Conservation (phyloP, 352 stramenopile species). For the Globisporangium spiculum region DNA sequence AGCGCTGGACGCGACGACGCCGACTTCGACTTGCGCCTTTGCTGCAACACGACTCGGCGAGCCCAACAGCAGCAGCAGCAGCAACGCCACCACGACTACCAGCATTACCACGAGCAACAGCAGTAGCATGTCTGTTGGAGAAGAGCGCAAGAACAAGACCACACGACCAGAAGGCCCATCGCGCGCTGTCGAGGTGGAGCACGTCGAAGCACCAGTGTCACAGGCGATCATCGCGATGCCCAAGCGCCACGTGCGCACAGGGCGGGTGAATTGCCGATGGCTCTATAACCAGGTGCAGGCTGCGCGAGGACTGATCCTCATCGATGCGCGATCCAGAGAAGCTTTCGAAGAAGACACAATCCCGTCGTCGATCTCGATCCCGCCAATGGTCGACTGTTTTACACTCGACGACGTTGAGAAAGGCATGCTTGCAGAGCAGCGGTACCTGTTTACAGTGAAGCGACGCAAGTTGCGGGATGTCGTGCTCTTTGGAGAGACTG, state of each 20-base stretch:
- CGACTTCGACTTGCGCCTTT: neutral
- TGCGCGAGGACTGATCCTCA: slow-evolving; percentile 67
- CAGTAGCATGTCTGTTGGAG: slow-evolving; percentile 35
- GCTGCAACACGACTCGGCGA: neutral
- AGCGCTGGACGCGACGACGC: neutral
- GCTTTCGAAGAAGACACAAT: slow-evolving; percentile 76
- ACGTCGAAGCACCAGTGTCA: neutral
- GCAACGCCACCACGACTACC: slow-evolving; percentile 1
- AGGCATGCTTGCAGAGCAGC: slow-evolving; percentile 59
- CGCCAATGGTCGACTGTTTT: slow-evolving; percentile 39
- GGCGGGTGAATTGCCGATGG: slow-evolving; percentile 76
- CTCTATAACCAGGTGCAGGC: slow-evolving; percentile 85
- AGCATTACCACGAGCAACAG: neutral
- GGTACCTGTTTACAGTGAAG: slow-evolving; percentile 65
- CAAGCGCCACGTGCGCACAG: slow-evolving; percentile 62
- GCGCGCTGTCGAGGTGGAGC: neutral
- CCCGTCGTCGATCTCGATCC: slow-evolving; percentile 70
- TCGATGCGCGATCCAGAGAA: slow-evolving; percentile 54
- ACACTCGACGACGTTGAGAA: slow-evolving; percentile 55
- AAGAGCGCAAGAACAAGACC: slow-evolving; percentile 21
- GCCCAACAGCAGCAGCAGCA: neutral
- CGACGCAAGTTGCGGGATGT: slow-evolving; percentile 79
- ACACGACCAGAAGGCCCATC: neutral
- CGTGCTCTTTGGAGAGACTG: slow-evolving; percentile 72
- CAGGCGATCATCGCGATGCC: slow-evolving; percentile 18